These are phyloP conservation scores for Coelastrella sp. DNA, from an alignment of 139 green algal genomes.

Conservation along the genomic window DNA sequence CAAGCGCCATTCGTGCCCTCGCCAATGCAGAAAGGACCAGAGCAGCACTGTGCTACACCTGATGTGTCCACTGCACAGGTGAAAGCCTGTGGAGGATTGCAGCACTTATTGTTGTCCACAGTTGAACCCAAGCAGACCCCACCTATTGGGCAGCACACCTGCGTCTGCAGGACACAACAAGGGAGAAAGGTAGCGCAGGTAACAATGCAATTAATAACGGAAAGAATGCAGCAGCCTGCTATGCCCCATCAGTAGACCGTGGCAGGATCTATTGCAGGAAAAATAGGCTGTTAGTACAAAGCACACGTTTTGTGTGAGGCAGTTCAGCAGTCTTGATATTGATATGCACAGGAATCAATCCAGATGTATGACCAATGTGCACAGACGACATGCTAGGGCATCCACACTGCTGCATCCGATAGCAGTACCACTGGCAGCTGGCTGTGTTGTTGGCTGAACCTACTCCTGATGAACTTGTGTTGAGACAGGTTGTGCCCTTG, in stretches of 20 bases:
- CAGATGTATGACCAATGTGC: too few species aligned
- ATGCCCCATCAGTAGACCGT: too few species aligned
- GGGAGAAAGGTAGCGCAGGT: neutral
- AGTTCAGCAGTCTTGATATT: too few species aligned
- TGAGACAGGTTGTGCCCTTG: conserved; percentile 1
- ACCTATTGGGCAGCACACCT: neutral
- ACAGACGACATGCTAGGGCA: too few species aligned
- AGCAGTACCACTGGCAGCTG: neutral
- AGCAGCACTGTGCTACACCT: neutral
- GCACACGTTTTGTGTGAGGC: too few species aligned
- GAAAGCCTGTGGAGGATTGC: neutral
- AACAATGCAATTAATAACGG: neutral
- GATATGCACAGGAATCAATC: too few species aligned
- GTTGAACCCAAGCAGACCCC: neutral
- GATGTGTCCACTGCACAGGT: neutral
- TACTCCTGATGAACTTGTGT: neutral
- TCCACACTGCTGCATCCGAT: too few species aligned
- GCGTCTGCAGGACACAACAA: neutral
- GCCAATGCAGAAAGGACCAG: neutral
- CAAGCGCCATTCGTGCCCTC: neutral
- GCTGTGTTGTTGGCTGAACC: neutral
- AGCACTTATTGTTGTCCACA: conserved; percentile 3
- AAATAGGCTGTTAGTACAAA: too few species aligned
- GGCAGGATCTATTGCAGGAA: too few species aligned
- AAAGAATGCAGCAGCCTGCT: too few species aligned